Percentiles rank a stretch among this genome's conserved stretches.
These are phyloP conservation scores for Candida mesenterica DNA, from an alignment of 1,139 yeast genomes.

Conservation along the genomic window DNA sequence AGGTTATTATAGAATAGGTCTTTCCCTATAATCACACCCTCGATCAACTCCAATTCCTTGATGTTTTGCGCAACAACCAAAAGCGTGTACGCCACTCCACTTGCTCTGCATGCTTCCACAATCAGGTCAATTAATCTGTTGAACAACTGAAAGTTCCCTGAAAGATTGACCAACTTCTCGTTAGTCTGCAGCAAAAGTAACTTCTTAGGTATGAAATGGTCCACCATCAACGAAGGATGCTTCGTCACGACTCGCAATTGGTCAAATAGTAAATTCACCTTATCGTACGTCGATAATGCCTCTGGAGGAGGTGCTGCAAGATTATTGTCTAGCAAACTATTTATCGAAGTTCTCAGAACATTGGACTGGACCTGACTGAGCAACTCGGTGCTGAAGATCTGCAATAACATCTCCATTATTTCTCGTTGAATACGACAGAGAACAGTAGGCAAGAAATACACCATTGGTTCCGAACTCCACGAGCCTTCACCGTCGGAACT, in stretches of 20 bases:
- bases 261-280: slow-evolving; percentile 39
- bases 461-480: slow-evolving; percentile 11
- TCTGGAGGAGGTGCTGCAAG: slow-evolving; percentile 12
- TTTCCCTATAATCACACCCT: slow-evolving; percentile 65
- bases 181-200: slow-evolving; percentile 63
- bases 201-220: slow-evolving; percentile 72
- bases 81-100: slow-evolving; percentile 23
- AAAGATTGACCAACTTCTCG: slow-evolving; percentile 49
- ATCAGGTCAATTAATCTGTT: slow-evolving; percentile 47
- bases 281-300: slow-evolving; percentile 12
- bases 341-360: slow-evolving; percentile 34
- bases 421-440: slow-evolving; percentile 57
- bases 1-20: slow-evolving; percentile 54
- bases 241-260: slow-evolving; percentile 51
- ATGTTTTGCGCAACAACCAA: slow-evolving; percentile 60
- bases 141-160: slow-evolving; percentile 59
- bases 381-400: slow-evolving; percentile 50
- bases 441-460: slow-evolving; percentile 54
- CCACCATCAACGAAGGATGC: slow-evolving; percentile 70
- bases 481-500: neutral
- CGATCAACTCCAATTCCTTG: slow-evolving; percentile 69
- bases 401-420: slow-evolving; percentile 50
- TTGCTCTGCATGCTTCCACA: slow-evolving; percentile 12
- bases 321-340: slow-evolving; percentile 36
- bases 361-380: slow-evolving; percentile 25